Evolutionary conservation across 1,284 basidiomycete genomes (phyloP).

Genomic region (Trametes sp.): DNA sequence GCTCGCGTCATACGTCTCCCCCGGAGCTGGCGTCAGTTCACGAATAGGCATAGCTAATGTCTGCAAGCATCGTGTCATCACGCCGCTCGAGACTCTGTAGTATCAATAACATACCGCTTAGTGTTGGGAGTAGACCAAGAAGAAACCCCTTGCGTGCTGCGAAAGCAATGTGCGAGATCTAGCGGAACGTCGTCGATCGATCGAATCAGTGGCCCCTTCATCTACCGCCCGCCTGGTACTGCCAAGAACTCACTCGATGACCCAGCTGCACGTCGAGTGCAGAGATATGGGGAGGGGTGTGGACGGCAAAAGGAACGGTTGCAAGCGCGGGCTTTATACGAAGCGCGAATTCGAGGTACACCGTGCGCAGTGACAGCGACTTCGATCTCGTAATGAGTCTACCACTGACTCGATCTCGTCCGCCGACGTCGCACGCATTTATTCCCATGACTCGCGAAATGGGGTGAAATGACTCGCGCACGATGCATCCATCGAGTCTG

Average conservation of each 20-base stretch:
- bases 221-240: background rate
- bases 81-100: background rate
- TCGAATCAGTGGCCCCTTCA: background rate
- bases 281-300: background rate
- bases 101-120: background rate
- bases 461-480: background rate
- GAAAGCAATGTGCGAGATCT: background rate
- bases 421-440: background rate
- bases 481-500: background rate
- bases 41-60: slow-evolving; percentile 8
- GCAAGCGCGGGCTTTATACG: background rate
- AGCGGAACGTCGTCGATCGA: background rate
- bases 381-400: background rate
- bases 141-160: background rate
- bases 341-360: background rate
- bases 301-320: background rate
- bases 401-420: background rate
- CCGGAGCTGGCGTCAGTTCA: slow-evolving; percentile 11
- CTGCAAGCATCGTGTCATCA: background rate
- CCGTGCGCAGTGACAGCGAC: background rate
- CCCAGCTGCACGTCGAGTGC: background rate
- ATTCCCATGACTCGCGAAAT: background rate
- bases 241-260: background rate
- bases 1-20: slow-evolving; percentile 37
- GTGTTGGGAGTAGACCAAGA: background rate